These are phyloP conservation scores for Phaeosphaeria sp. DNA, from an alignment of 2,329 filamentous ascomycete species.

Conservation along the genomic window DNA sequence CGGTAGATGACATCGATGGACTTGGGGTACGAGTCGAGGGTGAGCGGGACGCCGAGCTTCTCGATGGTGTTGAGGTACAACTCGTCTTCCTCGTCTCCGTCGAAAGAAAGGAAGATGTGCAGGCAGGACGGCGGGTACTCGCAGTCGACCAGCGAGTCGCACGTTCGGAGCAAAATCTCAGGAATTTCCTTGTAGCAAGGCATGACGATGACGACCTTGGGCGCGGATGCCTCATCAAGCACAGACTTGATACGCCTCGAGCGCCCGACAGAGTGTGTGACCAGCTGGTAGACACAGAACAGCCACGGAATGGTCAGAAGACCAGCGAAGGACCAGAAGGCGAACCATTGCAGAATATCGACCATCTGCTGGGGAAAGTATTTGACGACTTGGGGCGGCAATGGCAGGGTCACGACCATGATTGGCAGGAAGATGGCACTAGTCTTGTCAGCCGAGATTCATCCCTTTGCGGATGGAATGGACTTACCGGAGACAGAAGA, in stretches of 20 bases:
- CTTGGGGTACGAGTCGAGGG: constrained; percentile 78
- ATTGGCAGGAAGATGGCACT: constrained; percentile 88
- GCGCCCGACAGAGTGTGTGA: constrained; percentile 84
- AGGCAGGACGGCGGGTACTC: constrained; percentile 93
- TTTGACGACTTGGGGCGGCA: constrained; percentile 74
- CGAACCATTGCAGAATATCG: constrained; percentile 84
- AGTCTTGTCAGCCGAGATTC: constrained; percentile 25
- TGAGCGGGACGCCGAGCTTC: constrained; percentile 80
- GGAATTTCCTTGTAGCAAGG: constrained; percentile 94
- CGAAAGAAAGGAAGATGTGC: constrained; percentile 94
- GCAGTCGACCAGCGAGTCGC: constrained; percentile 91
- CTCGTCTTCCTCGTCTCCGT: constrained; percentile 88
- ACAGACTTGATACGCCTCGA: constrained; percentile 82
- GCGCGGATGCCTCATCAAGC: constrained; percentile 83
- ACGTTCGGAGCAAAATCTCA: constrained; percentile 80
- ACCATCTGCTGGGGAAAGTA: constrained; percentile 77
- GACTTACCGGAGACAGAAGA: constrained; percentile 75
- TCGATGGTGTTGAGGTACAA: constrained; percentile 86
- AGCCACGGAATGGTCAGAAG: constrained; percentile 90
- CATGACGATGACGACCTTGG: constrained; percentile 96
- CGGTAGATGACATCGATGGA: constrained; percentile 91
- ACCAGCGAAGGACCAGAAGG: constrained; percentile 89
- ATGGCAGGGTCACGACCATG: constrained; percentile 89
- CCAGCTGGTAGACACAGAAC: constrained; percentile 89
- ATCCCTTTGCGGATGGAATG: not conserved